Evolutionary conservation across 805 yeast genomes (phyloP).

Genomic region (Schwanniomyces occidentalis): DNA sequence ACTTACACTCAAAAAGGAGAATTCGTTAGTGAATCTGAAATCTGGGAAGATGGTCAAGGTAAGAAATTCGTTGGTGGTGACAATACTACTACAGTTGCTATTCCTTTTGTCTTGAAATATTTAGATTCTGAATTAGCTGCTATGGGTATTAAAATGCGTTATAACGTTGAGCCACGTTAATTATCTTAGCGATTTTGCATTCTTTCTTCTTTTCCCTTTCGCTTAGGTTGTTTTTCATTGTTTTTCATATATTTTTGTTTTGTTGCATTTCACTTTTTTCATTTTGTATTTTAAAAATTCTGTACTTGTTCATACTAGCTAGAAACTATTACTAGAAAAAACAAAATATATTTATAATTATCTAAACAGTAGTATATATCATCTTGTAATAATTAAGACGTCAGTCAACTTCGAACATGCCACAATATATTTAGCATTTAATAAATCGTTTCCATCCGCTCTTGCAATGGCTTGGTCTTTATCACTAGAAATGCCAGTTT

Average conservation of each 20-base stretch:
- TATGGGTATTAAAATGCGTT: conserved; percentile 94
- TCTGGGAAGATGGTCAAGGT: conserved; percentile 98
- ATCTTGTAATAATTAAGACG: conserved; percentile 12
- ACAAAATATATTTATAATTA: not conserved
- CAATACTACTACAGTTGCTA: conserved; percentile 91
- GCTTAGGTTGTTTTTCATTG: conserved; percentile 5
- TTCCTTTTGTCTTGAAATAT: conserved; percentile 94
- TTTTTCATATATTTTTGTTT: conserved; percentile 1
- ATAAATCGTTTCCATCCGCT: conserved; percentile 57
- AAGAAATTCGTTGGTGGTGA: conserved; percentile 88
- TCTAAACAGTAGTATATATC: conserved; percentile 1
- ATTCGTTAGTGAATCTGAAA: conserved; percentile 64
- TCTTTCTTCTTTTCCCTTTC: not conserved
- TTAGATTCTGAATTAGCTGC: conserved; percentile 94
- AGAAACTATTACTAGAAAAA: conserved; percentile 1
- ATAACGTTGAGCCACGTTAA: conserved; percentile 69
- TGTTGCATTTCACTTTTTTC: conserved; percentile 5
- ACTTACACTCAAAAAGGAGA: conserved; percentile 47
- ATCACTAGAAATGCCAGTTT: conserved; percentile 51
- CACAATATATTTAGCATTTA: conserved; percentile 55
- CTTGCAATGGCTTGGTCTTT: conserved; percentile 52
- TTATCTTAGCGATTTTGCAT: conserved; percentile 2
- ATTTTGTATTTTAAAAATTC: conserved; percentile 2
- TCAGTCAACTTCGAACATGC: conserved; percentile 18
- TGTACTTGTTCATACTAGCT: not conserved